These are phyloP conservation scores for Daldinia eschscholtzii DNA, from an alignment of 2,329 filamentous ascomycete species.

Conservation along the genomic window DNA sequence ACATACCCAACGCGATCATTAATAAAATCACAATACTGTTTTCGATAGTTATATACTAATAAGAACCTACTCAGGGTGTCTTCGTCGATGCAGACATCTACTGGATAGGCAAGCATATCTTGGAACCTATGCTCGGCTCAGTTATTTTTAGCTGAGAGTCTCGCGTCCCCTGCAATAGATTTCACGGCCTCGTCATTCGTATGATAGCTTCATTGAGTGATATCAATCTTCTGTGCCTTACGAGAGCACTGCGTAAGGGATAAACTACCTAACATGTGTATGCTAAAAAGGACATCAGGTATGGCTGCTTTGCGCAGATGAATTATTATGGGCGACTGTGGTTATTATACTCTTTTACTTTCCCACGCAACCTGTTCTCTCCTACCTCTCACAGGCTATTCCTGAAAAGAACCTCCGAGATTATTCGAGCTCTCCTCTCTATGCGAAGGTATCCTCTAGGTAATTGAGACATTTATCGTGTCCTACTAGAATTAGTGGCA, in stretches of 20 bases:
- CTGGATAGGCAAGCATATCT: too few species aligned
- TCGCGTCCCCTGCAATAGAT: neutral
- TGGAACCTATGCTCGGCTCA: too few species aligned
- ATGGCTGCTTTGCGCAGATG: neutral
- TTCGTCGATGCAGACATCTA: too few species aligned
- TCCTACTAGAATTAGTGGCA: neutral
- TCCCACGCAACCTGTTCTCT: neutral
- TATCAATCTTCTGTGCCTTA: neutral
- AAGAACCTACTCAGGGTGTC: too few species aligned
- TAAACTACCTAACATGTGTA: neutral
- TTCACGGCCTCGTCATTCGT: neutral
- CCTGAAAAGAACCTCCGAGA: neutral
- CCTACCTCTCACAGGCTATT: neutral
- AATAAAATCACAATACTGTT: too few species aligned
- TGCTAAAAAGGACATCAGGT: too few species aligned
- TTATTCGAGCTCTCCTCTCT: neutral
- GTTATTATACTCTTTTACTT: neutral
- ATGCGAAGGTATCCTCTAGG: conserved; percentile 6
- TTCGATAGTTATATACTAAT: too few species aligned
- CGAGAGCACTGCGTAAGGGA: neutral
- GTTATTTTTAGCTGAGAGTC: too few species aligned
- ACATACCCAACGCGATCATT: too few species aligned
- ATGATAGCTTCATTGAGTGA: neutral
- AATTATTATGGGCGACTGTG: neutral
- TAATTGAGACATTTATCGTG: conserved; percentile 13